phyloP scores from a whole-genome alignment of 768 basidiomycete genomes.

The Suillus sp. region DNA sequence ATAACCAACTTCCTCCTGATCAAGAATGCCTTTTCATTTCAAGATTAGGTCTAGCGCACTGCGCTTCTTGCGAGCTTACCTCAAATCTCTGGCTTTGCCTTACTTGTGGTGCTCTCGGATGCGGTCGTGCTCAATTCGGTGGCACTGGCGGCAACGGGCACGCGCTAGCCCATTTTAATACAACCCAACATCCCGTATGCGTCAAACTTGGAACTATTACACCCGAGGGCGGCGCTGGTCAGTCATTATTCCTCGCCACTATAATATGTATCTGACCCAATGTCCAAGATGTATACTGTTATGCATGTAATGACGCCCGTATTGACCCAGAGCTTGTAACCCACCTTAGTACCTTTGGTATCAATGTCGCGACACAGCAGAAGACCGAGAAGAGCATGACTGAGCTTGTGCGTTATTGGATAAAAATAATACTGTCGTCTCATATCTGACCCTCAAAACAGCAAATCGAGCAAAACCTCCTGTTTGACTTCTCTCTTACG shows the following conservation, averaged over 20 bases:
- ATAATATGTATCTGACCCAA: not conserved
- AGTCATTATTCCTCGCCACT: constrained; percentile 23
- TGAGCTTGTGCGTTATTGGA: constrained; percentile 64
- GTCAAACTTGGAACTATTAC: constrained; percentile 98
- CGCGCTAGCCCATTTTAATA: constrained; percentile 75
- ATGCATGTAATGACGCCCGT: constrained; percentile 82
- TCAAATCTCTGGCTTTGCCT: constrained; percentile 96
- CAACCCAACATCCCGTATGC: constrained; percentile 74
- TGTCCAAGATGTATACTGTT: constrained; percentile 85
- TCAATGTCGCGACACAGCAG: constrained; percentile 75
- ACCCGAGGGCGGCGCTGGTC: constrained; percentile 89
- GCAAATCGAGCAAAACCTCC: constrained; percentile 97
- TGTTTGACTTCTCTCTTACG: constrained; percentile 91
- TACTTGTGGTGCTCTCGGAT: constrained; percentile 86
- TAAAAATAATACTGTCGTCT: not conserved
- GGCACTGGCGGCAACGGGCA: constrained; percentile 88
- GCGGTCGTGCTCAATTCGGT: constrained; percentile 85
- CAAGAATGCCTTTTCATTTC: not conserved
- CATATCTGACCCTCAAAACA: constrained; percentile 24
- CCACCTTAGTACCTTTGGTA: constrained; percentile 84
- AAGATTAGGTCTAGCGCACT: constrained; percentile 72
- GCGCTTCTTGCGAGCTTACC: constrained; percentile 80
- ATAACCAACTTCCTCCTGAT: not conserved
- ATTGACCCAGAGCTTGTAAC: constrained; percentile 70
- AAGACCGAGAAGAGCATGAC: constrained; percentile 99